Conservation (phyloP, 2,329 filamentous ascomycete genomes). For the Nigrospora osmanthi region DNA sequence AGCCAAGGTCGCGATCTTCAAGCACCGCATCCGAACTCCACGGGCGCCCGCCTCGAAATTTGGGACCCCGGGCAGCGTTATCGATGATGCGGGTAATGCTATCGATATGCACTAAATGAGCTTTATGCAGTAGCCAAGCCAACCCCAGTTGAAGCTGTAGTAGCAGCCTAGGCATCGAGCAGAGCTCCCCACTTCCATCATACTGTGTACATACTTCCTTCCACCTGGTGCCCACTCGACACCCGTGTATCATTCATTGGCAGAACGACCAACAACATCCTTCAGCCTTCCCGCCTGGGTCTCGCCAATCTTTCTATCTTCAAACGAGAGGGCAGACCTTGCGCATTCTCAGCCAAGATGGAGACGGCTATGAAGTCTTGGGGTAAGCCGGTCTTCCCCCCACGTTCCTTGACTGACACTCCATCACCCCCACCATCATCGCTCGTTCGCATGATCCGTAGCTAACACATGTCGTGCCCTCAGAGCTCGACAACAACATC, state of each 20-base stretch:
- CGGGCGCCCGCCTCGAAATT: neutral
- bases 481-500: slow-evolving; percentile 83
- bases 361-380: slow-evolving; percentile 51
- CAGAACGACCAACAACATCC: too few species aligned
- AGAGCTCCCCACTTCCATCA: too few species aligned
- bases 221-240: too few species aligned
- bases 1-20: slow-evolving; percentile 10
- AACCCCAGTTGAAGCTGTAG: too few species aligned
- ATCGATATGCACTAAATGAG: neutral
- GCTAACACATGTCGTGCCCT: slow-evolving; percentile 4
- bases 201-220: too few species aligned
- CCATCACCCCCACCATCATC: neutral
- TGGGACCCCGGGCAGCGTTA: neutral
- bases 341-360: slow-evolving; percentile 28
- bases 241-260: too few species aligned
- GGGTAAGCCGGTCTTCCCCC: slow-evolving; percentile 33
- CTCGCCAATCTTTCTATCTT: neutral
- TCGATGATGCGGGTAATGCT: too few species aligned
- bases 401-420: neutral
- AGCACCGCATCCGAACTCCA: neutral
- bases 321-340: too few species aligned
- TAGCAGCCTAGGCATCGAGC: too few species aligned
- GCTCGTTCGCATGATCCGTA: too few species aligned
- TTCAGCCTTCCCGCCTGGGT: too few species aligned
- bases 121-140: too few species aligned